These are phyloP conservation scores for Ceratobasidium sp. DNA, from an alignment of 1,284 basidiomycete genomes.

Conservation along the genomic window DNA sequence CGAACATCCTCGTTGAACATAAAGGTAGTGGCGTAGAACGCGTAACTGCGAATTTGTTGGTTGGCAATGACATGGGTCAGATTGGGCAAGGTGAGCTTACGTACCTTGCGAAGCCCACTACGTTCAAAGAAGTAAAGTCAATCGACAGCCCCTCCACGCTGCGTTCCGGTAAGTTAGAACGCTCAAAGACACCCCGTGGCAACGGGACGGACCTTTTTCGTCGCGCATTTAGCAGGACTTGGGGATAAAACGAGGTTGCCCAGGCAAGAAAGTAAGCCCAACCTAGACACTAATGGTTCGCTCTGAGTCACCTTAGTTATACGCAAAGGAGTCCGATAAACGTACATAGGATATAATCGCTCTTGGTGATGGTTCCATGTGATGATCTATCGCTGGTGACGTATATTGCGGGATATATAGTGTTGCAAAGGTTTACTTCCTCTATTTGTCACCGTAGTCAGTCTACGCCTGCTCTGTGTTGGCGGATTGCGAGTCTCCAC, in stretches of 20 bases:
- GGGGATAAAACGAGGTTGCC: conserved; percentile 50
- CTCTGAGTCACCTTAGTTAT: neutral
- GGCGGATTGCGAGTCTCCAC: neutral
- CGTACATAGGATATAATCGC: conserved; percentile 29
- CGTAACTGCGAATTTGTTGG: conserved; percentile 45
- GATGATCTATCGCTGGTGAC: conserved; percentile 8
- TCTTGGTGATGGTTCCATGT: conserved; percentile 11
- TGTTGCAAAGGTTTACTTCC: conserved; percentile 1
- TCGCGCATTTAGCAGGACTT: conserved; percentile 43
- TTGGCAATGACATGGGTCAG: neutral
- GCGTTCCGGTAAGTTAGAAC: neutral
- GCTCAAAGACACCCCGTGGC: too few relatives aligned
- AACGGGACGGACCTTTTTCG: conserved; percentile 36
- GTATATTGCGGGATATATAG: neutral
- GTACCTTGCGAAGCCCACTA: conserved; percentile 45
- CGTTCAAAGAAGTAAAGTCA: conserved; percentile 50
- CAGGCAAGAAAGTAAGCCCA: conserved; percentile 47
- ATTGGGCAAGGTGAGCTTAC: neutral
- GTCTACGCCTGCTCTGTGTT: neutral
- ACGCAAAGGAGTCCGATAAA: neutral
- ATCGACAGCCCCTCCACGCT: conserved; percentile 48
- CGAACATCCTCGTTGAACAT: conserved; percentile 46
- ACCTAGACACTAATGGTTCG: conserved; percentile 43
- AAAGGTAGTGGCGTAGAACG: conserved; percentile 48
- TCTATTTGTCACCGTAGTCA: conserved; percentile 22